phyloP scores from a whole-genome alignment of 1,284 basidiomycete species.

The Fomes fomentarius region DNA sequence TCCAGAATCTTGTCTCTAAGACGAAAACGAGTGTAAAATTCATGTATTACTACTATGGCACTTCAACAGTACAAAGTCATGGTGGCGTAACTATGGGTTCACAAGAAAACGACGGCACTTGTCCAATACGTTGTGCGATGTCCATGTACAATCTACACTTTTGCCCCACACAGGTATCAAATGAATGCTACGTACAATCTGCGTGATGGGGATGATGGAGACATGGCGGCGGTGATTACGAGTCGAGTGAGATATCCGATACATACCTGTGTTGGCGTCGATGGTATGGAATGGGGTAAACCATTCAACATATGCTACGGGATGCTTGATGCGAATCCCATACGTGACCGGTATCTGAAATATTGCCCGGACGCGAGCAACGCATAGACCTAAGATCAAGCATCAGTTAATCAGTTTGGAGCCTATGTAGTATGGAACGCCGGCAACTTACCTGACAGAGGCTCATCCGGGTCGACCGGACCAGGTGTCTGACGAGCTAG shows the following conservation, averaged over 20 bases:
- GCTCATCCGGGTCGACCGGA: not conserved
- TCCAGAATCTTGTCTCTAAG: no score
- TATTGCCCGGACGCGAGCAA: conserved; percentile 22
- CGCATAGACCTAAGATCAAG: conserved; percentile 11
- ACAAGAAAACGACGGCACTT: conserved; percentile 19
- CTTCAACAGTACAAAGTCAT: conserved; percentile 21
- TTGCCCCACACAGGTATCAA: conserved; percentile 23
- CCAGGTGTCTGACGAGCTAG: not conserved
- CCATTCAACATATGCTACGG: conserved; percentile 31
- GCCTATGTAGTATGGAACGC: not conserved
- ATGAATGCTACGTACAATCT: conserved; percentile 20
- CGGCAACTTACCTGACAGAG: not conserved
- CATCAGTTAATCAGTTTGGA: no score
- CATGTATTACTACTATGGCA: no score
- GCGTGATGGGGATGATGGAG: conserved; percentile 23
- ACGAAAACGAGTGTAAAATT: no score
- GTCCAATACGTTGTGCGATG: conserved; percentile 17
- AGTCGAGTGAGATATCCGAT: conserved; percentile 18
- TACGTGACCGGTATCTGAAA: conserved; percentile 10
- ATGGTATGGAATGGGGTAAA: conserved; percentile 24
- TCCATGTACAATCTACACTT: conserved; percentile 14
- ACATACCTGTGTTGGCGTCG: conserved; percentile 20
- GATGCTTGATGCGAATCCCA: not conserved
- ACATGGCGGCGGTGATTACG: conserved; percentile 13
- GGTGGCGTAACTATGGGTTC: conserved; percentile 24